Evolutionary conservation across 1,284 basidiomycete species (phyloP), one percentile per base, ranked within the genome.

Genomic region (Ceratobasidium sp.): DNA sequence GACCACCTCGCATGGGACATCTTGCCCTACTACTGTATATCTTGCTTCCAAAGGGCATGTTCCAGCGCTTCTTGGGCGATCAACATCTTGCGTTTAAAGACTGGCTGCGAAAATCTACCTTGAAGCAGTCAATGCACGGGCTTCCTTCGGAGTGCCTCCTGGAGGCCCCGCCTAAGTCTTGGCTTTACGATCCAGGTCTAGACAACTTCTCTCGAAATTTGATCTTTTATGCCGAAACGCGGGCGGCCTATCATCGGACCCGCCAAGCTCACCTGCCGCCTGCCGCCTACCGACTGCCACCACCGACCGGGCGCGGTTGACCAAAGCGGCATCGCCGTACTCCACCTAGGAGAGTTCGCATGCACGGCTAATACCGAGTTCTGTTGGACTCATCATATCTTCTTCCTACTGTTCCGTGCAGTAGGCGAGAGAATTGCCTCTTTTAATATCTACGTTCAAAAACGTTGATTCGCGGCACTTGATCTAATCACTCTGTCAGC

Each of bases 71-170:
- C 61, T n/a, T 46, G n/a, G 22, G n/a, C 7, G 61, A 64, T 64
- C 19, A 25, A 29, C 5, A 7, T 3, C 19, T 64, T n/a, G 61
- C 9, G 13, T 19, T 64, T 22, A 64, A 25, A 64, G 61, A 44
- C 22, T 44, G 22, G 13, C n/a, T 44, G 13, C 9, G 43, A 13
- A 29, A 29, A 25, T 29, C 43, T 34, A 61, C 43, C 43, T 19
- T 64, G 9, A 44, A 62, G 25, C 43, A 17, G 40, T 61, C 32
- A 25, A 6, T 34, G n/a, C 25, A 52, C 70, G 70, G 70, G n/a
- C 54, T 74, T 74, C 70, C 34, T 64, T 74, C 70, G 70, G 70
- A 59, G 70, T 46, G 64, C 57, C 29, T 22, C 49, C 25, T 61
- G 40, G 40, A 22, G 56, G 49, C 40, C 54, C 22, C 44, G 43